Evolutionary conservation across 805 yeast species (phyloP).

Genomic region (Candida maltosa): DNA sequence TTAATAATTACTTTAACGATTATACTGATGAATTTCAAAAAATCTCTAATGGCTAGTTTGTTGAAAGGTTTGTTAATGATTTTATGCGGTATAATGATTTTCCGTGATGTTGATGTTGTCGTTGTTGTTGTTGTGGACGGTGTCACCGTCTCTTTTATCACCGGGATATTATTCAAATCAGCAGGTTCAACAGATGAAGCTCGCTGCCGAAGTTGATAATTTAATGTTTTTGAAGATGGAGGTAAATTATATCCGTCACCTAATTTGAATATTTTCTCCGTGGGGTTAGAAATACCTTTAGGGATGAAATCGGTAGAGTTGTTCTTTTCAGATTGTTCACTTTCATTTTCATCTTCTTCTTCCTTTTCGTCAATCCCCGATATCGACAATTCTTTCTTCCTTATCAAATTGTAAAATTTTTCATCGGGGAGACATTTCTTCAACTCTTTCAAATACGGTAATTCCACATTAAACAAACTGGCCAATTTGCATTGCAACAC

Average conservation of each 20-base stretch:
- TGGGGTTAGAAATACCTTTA: constrained; percentile 8
- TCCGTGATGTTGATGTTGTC: constrained; percentile 12
- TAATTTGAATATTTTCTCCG: constrained; percentile 27
- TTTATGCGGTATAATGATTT: constrained; percentile 38
- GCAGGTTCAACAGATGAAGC: constrained; percentile 7
- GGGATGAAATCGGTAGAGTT: too few species aligned
- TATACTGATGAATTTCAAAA: constrained; percentile 30
- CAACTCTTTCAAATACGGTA: constrained; percentile 26
- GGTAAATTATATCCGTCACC: constrained; percentile 27
- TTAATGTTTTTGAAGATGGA: constrained; percentile 25
- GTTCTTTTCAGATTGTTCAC: constrained; percentile 3
- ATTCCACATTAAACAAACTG: constrained; percentile 15
- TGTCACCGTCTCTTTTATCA: constrained; percentile 5
- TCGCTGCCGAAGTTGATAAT: constrained; percentile 20
- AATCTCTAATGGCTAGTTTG: constrained; percentile 34
- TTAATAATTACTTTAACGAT: constrained; percentile 36
- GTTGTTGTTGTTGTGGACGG: background rate
- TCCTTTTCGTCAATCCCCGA: constrained; percentile 15
- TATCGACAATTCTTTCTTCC: constrained; percentile 29
- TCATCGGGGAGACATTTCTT: constrained; percentile 18
- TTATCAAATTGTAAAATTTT: constrained; percentile 25
- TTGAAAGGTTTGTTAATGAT: constrained; percentile 39
- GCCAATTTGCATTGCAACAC: constrained; percentile 18
- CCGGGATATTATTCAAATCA: constrained; percentile 9
- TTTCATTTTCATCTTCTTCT: constrained; percentile 7